phyloP scores from a whole-genome alignment of 2,329 filamentous ascomycete species.

The Verticillium zaregamsianum region DNA sequence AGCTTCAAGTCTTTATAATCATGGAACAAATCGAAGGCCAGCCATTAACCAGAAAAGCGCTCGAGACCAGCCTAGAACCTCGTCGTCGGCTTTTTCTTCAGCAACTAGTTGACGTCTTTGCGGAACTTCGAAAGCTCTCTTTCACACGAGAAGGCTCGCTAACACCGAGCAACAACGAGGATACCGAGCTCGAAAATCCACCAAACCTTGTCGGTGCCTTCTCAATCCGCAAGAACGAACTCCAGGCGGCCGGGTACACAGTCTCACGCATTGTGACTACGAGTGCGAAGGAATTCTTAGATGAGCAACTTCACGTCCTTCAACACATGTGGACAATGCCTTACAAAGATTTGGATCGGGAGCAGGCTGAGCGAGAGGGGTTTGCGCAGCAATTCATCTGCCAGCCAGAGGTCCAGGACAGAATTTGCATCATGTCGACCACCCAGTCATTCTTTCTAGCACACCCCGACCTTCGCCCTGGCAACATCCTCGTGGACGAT shows the following conservation, averaged over 20 bases:
- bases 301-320: slow-evolving; percentile 9
- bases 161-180: slow-evolving; percentile 4
- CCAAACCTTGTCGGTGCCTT: slow-evolving; percentile 3
- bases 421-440: slow-evolving; percentile 1
- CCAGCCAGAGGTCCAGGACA: neutral
- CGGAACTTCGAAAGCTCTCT: slow-evolving; percentile 6
- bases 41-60: neutral
- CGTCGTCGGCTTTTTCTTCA: slow-evolving; percentile 8
- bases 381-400: slow-evolving; percentile 6
- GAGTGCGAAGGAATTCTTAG: slow-evolving; percentile 8
- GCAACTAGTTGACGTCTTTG: slow-evolving; percentile 11
- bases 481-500: slow-evolving; percentile 8
- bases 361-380: slow-evolving; percentile 11
- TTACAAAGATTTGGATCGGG: neutral
- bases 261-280: slow-evolving; percentile 2
- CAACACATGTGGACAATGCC: slow-evolving; percentile 9
- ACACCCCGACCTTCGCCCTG: slow-evolving; percentile 5
- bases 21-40: slow-evolving; percentile 8
- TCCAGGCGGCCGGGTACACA: neutral
- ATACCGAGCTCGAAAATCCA: neutral
- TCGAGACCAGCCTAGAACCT: slow-evolving; percentile 1
- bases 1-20: slow-evolving; percentile 10
- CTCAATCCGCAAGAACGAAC: slow-evolving; percentile 3
- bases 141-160: slow-evolving; percentile 10
- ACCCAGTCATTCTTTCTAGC: slow-evolving; percentile 7